A percentile compares a stretch with the other conserved stretches of the same genome.
Evolutionary conservation across 331 rosid species (phyloP).

Genomic region (Stylosanthes scabra): DNA sequence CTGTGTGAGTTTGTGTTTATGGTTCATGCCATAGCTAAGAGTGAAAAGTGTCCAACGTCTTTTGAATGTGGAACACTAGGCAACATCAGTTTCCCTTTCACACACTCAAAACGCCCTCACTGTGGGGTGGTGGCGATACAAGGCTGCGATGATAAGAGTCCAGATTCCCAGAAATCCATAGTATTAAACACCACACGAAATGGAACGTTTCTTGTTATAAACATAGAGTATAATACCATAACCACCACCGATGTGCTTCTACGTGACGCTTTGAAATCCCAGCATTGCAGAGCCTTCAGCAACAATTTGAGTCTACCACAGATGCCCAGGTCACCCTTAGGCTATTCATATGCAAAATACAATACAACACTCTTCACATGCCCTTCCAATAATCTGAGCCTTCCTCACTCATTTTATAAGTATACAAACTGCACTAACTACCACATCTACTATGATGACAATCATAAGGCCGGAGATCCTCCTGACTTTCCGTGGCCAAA

Average conservation of each 20-base stretch:
- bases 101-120: neutral
- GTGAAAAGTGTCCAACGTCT: conserved; percentile 40
- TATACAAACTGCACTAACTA: neutral
- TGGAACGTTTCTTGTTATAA: neutral
- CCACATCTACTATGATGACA: neutral
- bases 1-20: conserved; percentile 5
- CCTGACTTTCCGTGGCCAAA: accelerated
- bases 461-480: neutral
- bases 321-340: neutral
- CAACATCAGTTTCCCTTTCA: conserved; percentile 35
- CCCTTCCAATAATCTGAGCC: neutral
- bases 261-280: neutral
- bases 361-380: conserved; percentile 40
- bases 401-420: accelerated
- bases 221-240: neutral
- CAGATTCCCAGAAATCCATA: neutral
- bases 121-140: conserved; percentile 33
- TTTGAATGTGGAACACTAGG: conserved; percentile 31
- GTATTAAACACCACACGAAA: neutral
- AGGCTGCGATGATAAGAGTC: conserved; percentile 15
- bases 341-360: neutral
- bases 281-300: neutral
- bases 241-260: neutral
- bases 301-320: conserved; percentile 25
- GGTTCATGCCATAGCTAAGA: neutral